Conservation (phyloP, 2,329 filamentous ascomycete species). For the Microsporum canis region DNA sequence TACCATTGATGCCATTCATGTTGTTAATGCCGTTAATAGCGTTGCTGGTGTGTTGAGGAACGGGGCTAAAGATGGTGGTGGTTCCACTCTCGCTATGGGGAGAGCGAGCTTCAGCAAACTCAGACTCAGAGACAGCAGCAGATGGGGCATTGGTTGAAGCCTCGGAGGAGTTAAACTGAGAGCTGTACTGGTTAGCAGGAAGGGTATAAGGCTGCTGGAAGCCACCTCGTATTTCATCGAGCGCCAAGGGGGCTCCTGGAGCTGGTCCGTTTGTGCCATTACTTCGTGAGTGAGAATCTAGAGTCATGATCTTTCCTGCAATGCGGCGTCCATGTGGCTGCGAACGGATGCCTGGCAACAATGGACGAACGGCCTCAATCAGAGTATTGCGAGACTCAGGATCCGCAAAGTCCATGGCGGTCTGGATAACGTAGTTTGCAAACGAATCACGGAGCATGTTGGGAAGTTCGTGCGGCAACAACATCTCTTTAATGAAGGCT, state of each 20-base stretch:
- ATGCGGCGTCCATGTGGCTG: slow-evolving; percentile 93
- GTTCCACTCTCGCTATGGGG: slow-evolving; percentile 15
- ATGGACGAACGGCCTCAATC: slow-evolving; percentile 73
- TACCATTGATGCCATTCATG: slow-evolving; percentile 10
- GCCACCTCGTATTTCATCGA: slow-evolving; percentile 26
- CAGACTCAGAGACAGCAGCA: background rate
- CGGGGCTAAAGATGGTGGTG: slow-evolving; percentile 23
- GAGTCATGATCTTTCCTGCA: slow-evolving; percentile 66
- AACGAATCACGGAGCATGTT: slow-evolving; percentile 82
- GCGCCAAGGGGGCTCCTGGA: slow-evolving; percentile 31
- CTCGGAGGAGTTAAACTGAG: slow-evolving; percentile 4
- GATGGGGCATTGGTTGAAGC: background rate
- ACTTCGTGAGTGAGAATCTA: slow-evolving; percentile 35
- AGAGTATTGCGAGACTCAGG: slow-evolving; percentile 60
- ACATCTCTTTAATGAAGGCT: slow-evolving; percentile 74
- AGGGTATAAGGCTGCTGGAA: slow-evolving; percentile 21
- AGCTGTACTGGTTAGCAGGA: slow-evolving; percentile 19
- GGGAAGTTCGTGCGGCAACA: slow-evolving; percentile 61
- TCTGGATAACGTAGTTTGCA: slow-evolving; percentile 97
- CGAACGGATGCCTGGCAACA: slow-evolving; percentile 71
- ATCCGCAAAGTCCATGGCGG: slow-evolving; percentile 76
- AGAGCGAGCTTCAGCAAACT: background rate
- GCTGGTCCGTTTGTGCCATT: slow-evolving; percentile 29
- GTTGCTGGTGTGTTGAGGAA: slow-evolving; percentile 20
- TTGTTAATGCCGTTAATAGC: slow-evolving; percentile 13